Conservation (phyloP, 108 stramenopile species). For the Cyclotella distinguenda region DNA sequence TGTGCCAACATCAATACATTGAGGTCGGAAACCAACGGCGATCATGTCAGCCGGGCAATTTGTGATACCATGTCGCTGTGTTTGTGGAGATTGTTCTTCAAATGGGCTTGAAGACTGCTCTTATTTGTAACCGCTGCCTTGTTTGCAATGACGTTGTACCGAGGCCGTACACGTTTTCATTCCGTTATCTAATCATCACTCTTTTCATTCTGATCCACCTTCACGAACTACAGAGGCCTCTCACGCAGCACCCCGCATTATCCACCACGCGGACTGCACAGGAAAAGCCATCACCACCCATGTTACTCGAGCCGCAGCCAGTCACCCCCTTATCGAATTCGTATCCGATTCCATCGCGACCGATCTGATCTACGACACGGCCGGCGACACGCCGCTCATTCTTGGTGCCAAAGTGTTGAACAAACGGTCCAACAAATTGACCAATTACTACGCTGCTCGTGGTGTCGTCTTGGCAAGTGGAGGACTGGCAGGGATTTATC, state of each 20-base stretch:
- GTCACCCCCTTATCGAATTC: slow-evolving; percentile 85
- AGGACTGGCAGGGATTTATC: slow-evolving; percentile 89
- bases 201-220: not conserved
- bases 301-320: slow-evolving; percentile 71
- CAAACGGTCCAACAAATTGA: slow-evolving; percentile 4
- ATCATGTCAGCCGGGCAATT: too few species aligned
- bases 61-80: too few species aligned
- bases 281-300: slow-evolving; percentile 88
- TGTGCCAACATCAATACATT: too few species aligned
- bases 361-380: slow-evolving; percentile 64
- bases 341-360: slow-evolving; percentile 80
- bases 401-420: slow-evolving; percentile 47
- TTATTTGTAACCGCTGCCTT: too few species aligned
- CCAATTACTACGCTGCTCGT: slow-evolving; percentile 45
- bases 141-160: too few species aligned
- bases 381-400: not conserved
- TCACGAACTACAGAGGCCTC: slow-evolving; percentile 69
- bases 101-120: too few species aligned
- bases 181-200: too few species aligned
- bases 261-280: slow-evolving; percentile 89
- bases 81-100: too few species aligned
- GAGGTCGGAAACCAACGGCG: too few species aligned
- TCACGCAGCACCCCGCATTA: slow-evolving; percentile 89
- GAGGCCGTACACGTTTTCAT: too few species aligned
- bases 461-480: slow-evolving; percentile 90